Conservation (phyloP, 257 asterid genomes). For the Ligustrum vulgare region DNA sequence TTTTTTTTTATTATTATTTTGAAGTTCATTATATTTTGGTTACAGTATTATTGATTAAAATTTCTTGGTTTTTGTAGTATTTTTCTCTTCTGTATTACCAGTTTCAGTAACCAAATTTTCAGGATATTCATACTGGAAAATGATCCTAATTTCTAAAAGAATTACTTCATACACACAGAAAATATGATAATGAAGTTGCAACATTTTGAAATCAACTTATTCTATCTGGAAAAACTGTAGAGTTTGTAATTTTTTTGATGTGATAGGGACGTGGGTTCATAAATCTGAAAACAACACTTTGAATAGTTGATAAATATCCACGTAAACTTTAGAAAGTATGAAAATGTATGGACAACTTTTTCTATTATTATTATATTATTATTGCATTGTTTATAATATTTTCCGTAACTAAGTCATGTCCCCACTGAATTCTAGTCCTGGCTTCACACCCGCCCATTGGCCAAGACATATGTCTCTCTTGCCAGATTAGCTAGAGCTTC, state of each 20-base stretch:
- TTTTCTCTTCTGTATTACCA: too few relatives aligned
- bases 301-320: neutral
- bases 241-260: neutral
- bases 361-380: too few relatives aligned
- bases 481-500: neutral
- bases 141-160: neutral
- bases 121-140: neutral
- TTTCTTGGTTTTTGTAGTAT: neutral
- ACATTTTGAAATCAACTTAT: neutral
- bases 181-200: neutral
- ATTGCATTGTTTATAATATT: too few relatives aligned
- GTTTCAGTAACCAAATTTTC: neutral
- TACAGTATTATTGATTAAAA: neutral
- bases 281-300: neutral
- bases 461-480: neutral
- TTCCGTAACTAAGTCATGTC: too few relatives aligned
- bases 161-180: neutral
- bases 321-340: neutral
- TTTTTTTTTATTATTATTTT: too few relatives aligned
- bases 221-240: neutral
- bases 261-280: neutral
- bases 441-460: neutral
- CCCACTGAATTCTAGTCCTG: neutral
- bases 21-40: too few relatives aligned
- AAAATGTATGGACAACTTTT: neutral